These are phyloP conservation scores for Setomelanomma holmii DNA, from an alignment of 2,329 filamentous ascomycete genomes.

Conservation along the genomic window DNA sequence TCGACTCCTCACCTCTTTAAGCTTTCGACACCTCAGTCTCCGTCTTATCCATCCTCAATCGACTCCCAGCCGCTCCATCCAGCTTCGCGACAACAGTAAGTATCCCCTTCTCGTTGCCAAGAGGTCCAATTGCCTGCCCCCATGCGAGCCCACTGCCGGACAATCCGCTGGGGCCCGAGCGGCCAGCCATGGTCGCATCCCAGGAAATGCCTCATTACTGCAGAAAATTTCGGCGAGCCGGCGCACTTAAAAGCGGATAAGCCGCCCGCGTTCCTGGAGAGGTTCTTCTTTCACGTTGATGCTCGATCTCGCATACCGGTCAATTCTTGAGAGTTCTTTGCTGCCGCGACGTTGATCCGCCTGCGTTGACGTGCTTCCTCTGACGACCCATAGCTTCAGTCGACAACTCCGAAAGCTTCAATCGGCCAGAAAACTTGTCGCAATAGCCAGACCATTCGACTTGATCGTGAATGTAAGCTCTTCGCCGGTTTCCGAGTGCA, in stretches of 20 bases:
- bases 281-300: constrained; percentile 30
- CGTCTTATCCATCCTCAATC: constrained; percentile 1
- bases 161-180: constrained; percentile 37
- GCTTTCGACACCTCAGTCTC: constrained; percentile 13
- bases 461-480: constrained; percentile 44
- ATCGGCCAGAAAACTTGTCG: constrained; percentile 17
- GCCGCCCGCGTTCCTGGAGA: constrained; percentile 22
- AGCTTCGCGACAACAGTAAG: constrained; percentile 36
- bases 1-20: constrained; percentile 5
- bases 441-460: constrained; percentile 25
- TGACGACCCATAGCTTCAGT: constrained; percentile 40
- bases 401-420: constrained; percentile 5
- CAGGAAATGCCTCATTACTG: constrained; percentile 44
- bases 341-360: constrained; percentile 34
- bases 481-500: constrained; percentile 17
- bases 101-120: constrained; percentile 27
- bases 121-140: constrained; percentile 28
- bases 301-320: constrained; percentile 35
- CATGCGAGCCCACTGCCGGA: constrained; percentile 33
- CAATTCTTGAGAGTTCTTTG: constrained; percentile 26
- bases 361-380: constrained; percentile 41
- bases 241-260: constrained; percentile 40
- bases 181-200: constrained; percentile 11
- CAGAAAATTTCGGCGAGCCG: constrained; percentile 44
- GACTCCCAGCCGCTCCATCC: constrained; percentile 14